phyloP scores from a whole-genome alignment of 2,329 filamentous ascomycete species.

The Alternaria rosae region DNA sequence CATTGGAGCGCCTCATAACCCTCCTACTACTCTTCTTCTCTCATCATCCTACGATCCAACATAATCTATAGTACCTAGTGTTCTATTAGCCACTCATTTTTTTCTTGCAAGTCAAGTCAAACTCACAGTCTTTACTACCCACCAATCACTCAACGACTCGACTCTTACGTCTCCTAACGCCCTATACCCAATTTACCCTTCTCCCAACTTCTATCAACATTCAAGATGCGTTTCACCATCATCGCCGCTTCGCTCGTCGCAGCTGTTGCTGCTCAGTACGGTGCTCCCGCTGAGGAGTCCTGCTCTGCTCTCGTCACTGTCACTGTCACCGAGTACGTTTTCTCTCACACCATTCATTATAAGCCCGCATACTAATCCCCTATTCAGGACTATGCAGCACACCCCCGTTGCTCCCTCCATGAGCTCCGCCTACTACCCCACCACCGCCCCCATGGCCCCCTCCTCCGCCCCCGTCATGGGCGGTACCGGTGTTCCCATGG shows the following conservation, averaged over 20 bases:
- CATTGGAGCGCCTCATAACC: slow-evolving; percentile 4
- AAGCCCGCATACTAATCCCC: slow-evolving; percentile 5
- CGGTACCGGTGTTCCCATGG: slow-evolving; percentile 28
- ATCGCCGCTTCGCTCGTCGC: slow-evolving; percentile 35
- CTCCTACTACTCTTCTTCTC: background rate
- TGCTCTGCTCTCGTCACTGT: slow-evolving; percentile 35
- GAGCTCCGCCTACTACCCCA: slow-evolving; percentile 38
- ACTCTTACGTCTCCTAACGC: slow-evolving; percentile 9
- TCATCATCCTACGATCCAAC: slow-evolving; percentile 14
- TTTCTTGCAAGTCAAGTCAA: slow-evolving; percentile 8
- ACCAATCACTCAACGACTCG: slow-evolving; percentile 8
- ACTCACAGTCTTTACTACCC: slow-evolving; percentile 20
- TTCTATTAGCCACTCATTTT: slow-evolving; percentile 43
- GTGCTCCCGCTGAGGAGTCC: slow-evolving; percentile 23
- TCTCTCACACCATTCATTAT: background rate
- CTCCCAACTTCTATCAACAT: slow-evolving; percentile 6
- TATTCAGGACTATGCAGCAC: slow-evolving; percentile 25
- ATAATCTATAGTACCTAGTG: slow-evolving; percentile 35
- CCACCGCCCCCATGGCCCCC: slow-evolving; percentile 15
- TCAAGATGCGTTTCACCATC: slow-evolving; percentile 45
- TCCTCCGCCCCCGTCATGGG: slow-evolving; percentile 22
- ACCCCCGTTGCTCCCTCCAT: slow-evolving; percentile 32
- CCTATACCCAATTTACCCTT: slow-evolving; percentile 17
- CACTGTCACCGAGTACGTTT: slow-evolving; percentile 41
- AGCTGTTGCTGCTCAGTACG: slow-evolving; percentile 33